Conservation (phyloP, 176 grass and related monocot genomes). For the Paspalum notatum region DNA sequence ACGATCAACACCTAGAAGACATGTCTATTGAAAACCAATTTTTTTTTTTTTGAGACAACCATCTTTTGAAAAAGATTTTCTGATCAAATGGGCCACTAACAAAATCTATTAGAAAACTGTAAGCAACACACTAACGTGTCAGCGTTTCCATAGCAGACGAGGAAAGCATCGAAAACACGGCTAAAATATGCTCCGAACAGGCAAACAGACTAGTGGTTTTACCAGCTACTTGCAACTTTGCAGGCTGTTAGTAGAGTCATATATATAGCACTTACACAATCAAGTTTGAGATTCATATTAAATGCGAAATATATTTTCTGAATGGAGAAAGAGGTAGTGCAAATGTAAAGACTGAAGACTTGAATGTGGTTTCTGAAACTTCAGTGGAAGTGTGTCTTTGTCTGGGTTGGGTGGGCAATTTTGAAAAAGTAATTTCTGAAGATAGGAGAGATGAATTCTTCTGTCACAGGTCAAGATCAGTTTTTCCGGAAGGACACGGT, state of each 20-base stretch:
- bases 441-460: slow-evolving; percentile 16
- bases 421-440: slow-evolving; percentile 31
- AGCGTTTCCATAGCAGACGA: background rate
- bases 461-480: slow-evolving; percentile 29
- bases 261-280: background rate
- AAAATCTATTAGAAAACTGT: background rate
- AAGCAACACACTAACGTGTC: background rate
- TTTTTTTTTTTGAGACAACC: background rate
- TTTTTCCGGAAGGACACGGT: background rate
- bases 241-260: background rate
- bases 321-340: background rate
- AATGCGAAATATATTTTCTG: background rate
- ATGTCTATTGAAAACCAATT: background rate
- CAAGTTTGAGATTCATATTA: background rate
- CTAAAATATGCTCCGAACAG: background rate
- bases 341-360: background rate
- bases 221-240: background rate
- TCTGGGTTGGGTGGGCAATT: slow-evolving; percentile 17
- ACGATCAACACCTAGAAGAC: slow-evolving; percentile 7
- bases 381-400: slow-evolving; percentile 36
- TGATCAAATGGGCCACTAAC: slow-evolving; percentile 3
- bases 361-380: slow-evolving; percentile 18
- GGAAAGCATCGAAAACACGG: background rate
- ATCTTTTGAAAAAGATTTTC: slow-evolving; percentile 11
- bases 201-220: background rate